Evolutionary conservation across 768 basidiomycete genomes (phyloP), one percentile per base, ranked within the genome.

Genomic region (Tricholomella constricta): DNA sequence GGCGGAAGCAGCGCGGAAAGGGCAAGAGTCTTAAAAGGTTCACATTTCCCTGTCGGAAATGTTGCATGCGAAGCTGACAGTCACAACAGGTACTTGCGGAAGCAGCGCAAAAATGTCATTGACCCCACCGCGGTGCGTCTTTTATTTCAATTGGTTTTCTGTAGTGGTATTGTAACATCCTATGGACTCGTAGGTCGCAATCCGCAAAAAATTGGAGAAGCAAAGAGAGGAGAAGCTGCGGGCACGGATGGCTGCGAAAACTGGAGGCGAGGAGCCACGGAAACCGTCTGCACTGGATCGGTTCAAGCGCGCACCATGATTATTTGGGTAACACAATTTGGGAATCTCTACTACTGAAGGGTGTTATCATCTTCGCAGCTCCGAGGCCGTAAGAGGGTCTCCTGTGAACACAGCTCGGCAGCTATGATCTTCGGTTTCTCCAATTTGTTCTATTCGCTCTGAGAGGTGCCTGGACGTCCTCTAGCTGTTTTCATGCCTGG

Each of bases 61-160:
- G n/a, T 29, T 20, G 36, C 26, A 7, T 53, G 25, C 34, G 10
- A 14, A 45, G 14, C 19, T 31, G 12, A 46, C 37, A 17, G 14
- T 45, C 19, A 1, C 41, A 11, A 23, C 45, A 83, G 81, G 41
- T 89, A 84, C 68, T 69, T 97, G 56, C 80, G 91, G 62, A 97
- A 94, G 75, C 90, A 96, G 70, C 84, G 92, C 67, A 94, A 95
- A 77, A 97, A 98, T 63, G 91, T 98, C 43, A 83, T 98, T 56
- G 94, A 98, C 66, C 91, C 92, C 20, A 78, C 80, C 20, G 78
- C 81, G 20, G 89, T 88, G 55, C 49, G 81, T 74, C 12, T 47
- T 48, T 20, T 26, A 32, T 32, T 36, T 17, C 7, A 19, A 19
- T 27, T 25, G 22, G n/a, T n/a, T n/a, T 38, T 7, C 41, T 44